phyloP scores from a whole-genome alignment of 345 rosid species.

The Anastatica hierochuntica region DNA sequence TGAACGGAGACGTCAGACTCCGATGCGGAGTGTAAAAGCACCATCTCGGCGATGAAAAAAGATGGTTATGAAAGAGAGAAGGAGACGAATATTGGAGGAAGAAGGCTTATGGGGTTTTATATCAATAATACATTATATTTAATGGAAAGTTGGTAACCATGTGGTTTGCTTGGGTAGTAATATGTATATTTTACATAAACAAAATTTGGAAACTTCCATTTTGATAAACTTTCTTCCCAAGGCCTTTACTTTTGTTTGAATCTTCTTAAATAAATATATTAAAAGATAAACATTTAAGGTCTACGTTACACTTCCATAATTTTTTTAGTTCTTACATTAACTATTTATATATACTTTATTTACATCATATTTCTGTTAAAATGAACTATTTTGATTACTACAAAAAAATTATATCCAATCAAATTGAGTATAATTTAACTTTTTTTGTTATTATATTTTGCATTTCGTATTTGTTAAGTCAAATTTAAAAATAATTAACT shows the following conservation, averaged over 20 bases:
- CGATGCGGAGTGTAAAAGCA: constrained; percentile 42
- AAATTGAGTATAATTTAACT: no score
- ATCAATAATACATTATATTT: neutral
- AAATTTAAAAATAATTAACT: no score
- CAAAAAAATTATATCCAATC: no score
- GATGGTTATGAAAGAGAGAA: constrained; percentile 3
- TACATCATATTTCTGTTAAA: no score
- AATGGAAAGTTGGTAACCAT: neutral
- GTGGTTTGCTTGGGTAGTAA: neutral
- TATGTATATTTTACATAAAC: neutral
- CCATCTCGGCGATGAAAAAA: constrained; percentile 38
- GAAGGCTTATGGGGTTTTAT: constrained; percentile 6
- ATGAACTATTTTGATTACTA: no score
- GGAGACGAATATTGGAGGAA: neutral
- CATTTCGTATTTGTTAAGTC: no score
- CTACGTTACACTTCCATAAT: no score
- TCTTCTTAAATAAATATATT: no score
- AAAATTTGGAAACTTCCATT: constrained; percentile 11
- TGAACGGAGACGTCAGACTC: constrained; percentile 54
- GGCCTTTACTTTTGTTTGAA: neutral
- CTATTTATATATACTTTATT: no score
- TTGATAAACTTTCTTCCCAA: neutral
- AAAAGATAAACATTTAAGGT: no score
- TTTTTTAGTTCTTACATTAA: no score
- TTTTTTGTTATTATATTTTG: no score